Base-by-base conservation (phyloP, 139 green algal species). In the Bryopsis sp. region DNA sequence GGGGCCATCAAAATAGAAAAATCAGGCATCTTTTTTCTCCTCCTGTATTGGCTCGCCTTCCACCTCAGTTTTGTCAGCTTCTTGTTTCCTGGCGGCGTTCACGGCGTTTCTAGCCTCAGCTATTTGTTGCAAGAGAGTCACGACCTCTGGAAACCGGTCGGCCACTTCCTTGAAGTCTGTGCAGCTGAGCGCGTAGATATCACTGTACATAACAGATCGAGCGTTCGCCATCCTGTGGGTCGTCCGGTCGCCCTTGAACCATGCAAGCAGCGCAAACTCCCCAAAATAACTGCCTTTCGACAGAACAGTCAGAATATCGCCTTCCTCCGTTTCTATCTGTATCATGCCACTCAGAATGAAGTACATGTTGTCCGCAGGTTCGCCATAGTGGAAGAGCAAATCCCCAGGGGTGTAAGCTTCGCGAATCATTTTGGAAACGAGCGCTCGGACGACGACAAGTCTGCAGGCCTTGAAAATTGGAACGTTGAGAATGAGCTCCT, bases 271-370 rank as follows among this genome's bases (percentile, higher is more conserved):
- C 22, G 64, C 73, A 38, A 80, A 76, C 70, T 83, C 77, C 2
- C 77, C 77, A 34, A 83, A 83, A 69, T 83, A 74, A 29, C 43
- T 71, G 46, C 77, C 77, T 37, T 64, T 7, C 46, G 3, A 58
- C 19, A 79, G 67, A 26, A 66, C 46, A 28, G 73, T 74, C 33
- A 79, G 22, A 8, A 74, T 19, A 22, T 50, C 22, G 28, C 67
- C 73, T 24, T 57, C 64, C 34, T 74, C 58, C 3, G 62, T 57
- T 5, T 57, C 38, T 34, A 81, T 78, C 31, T 67, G 59, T 28
- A 82, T 71, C 2, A 48, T 71, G 34, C 76, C 76, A 39, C 66
- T 66, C 3, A 76, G 46, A 39, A 83, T 83, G 58, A 83, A 80
- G 74, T 76, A 83, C 70, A 80, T 59, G 1, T 60, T 60, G 61